These are phyloP conservation scores for Suzukiozyma palmioleophila DNA, from an alignment of 1,139 yeast genomes.

Conservation along the genomic window DNA sequence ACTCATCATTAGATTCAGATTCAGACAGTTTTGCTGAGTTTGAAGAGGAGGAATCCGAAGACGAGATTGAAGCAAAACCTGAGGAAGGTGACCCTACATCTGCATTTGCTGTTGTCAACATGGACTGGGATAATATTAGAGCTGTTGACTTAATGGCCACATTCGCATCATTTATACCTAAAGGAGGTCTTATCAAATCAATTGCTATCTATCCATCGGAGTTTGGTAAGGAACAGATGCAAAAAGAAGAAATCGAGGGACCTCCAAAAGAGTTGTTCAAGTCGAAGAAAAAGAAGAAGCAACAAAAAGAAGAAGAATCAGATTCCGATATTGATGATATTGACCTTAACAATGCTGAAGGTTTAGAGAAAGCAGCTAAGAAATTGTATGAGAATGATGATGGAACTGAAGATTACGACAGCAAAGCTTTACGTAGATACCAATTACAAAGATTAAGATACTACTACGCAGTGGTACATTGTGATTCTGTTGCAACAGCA, in stretches of 20 bases:
- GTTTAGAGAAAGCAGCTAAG: conserved; percentile 51
- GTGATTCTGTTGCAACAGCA: conserved; percentile 74
- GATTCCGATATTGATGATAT: conserved; percentile 46
- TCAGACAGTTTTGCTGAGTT: conserved; percentile 22
- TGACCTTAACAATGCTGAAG: conserved; percentile 39
- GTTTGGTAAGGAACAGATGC: conserved; percentile 91
- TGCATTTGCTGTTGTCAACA: conserved; percentile 84
- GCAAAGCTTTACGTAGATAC: conserved; percentile 66
- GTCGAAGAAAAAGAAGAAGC: conserved; percentile 26
- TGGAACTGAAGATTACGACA: conserved; percentile 69
- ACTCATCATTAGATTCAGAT: conserved; percentile 28
- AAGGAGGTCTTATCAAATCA: conserved; percentile 64
- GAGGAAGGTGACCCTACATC: conserved; percentile 83
- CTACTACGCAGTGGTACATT: conserved; percentile 87
- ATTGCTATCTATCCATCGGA: conserved; percentile 86
- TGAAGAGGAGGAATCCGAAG: conserved; percentile 51
- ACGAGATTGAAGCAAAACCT: conserved; percentile 54
- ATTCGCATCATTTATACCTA: conserved; percentile 80
- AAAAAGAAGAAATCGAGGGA: conserved; percentile 84
- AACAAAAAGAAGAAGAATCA: conserved; percentile 28
- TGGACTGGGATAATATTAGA: conserved; percentile 94
- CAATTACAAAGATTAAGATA: conserved; percentile 86
- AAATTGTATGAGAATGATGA: conserved; percentile 69
- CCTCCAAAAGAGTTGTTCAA: conserved; percentile 85
- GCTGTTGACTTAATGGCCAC: conserved; percentile 90